Conservation (phyloP, 108 stramenopile genomes). For the Nitzschia sp. region DNA sequence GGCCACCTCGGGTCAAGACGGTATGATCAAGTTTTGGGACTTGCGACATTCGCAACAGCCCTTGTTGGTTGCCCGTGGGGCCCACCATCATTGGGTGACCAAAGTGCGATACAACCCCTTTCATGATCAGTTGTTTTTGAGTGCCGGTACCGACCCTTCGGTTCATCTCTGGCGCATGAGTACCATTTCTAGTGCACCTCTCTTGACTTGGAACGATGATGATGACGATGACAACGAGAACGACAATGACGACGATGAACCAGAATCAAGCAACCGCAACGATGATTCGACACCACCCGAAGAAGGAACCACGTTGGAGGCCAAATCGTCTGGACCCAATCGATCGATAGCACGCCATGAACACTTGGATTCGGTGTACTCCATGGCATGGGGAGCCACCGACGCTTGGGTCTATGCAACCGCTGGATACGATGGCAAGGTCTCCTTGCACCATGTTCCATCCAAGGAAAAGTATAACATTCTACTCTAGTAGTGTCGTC, state of each 20-base stretch:
- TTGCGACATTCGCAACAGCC: constrained; percentile 55
- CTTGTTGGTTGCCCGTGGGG: constrained; percentile 63
- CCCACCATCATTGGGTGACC: constrained; percentile 89
- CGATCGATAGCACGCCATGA: constrained; percentile 83
- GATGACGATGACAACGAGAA: constrained; percentile 34
- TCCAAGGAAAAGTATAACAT: constrained; percentile 99
- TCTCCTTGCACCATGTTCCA: constrained; percentile 92
- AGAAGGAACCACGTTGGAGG: neutral
- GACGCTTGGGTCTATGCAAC: constrained; percentile 95
- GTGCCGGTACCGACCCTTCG: constrained; percentile 87
- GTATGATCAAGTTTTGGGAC: constrained; percentile 96
- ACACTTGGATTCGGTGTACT: constrained; percentile 83
- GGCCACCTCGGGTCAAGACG: constrained; percentile 88
- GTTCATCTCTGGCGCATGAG: constrained; percentile 95
- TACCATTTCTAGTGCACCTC: constrained; percentile 91
- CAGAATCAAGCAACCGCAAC: neutral
- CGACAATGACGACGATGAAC: neutral
- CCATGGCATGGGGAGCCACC: constrained; percentile 87
- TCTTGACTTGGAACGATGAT: constrained; percentile 75
- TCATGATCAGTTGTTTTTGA: constrained; percentile 97
- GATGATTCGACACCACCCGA: neutral
- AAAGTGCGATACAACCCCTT: constrained; percentile 91
- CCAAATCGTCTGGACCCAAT: constrained; percentile 43
- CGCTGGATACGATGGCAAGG: constrained; percentile 89
- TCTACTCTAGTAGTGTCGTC: constrained; percentile 61